Percentiles rank a stretch among this genome's conserved stretches.
Conservation (phyloP, 176 grass and related monocot species). For the Oryza glaberrima region DNA sequence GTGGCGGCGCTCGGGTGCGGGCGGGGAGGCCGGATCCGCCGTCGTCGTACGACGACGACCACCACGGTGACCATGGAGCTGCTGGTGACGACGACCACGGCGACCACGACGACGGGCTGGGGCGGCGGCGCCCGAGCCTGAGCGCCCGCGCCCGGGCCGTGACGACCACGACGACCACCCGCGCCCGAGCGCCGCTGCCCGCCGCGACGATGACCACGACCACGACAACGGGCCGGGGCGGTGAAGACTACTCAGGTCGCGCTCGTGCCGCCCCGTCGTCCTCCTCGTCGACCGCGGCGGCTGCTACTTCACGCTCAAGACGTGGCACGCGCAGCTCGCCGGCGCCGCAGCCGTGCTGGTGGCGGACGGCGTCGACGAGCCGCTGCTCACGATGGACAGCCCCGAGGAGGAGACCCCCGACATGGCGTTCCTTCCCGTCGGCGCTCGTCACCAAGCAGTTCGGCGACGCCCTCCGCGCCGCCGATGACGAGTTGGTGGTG, state of each 20-base stretch:
- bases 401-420: slow-evolving; percentile 63
- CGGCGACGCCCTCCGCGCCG: slow-evolving; percentile 54
- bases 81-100: no score
- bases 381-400: slow-evolving; percentile 83
- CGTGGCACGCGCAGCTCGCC: slow-evolving; percentile 83
- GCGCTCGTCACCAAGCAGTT: slow-evolving; percentile 58
- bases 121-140: no score
- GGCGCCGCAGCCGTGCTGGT: slow-evolving; percentile 88
- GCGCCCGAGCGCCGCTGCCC: no score
- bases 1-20: no score
- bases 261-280: slow-evolving; percentile 60
- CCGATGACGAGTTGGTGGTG: slow-evolving; percentile 65
- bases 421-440: slow-evolving; percentile 74
- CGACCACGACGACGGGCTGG: no score
- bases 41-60: no score
- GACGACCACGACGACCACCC: no score
- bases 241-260: slow-evolving; percentile 46
- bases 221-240: no score
- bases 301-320: slow-evolving; percentile 92
- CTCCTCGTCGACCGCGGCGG: slow-evolving; percentile 94
- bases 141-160: no score
- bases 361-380: slow-evolving; percentile 69
- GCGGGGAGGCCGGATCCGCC: no score
- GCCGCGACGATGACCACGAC: no score
- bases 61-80: no score